Percentiles rank a stretch among this genome's conserved stretches.
phyloP scores from a whole-genome alignment of 306 rosid genomes.

The Cucurbita moschata region DNA sequence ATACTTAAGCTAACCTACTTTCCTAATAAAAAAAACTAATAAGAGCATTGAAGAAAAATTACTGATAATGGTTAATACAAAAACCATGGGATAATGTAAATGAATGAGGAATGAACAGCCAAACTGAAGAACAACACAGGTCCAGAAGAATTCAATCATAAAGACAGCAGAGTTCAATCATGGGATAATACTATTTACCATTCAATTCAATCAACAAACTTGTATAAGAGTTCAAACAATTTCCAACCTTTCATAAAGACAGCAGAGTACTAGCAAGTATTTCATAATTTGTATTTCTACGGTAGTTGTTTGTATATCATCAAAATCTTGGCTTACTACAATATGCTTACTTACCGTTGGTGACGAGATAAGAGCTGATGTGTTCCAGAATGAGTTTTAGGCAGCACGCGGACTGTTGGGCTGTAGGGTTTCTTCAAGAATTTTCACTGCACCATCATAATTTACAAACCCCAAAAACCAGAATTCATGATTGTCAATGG shows the following conservation, averaged over 20 bases:
- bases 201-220: conserved; percentile 3
- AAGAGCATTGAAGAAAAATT: too few species aligned
- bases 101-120: not conserved
- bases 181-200: not conserved
- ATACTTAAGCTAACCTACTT: not conserved
- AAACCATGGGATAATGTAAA: not conserved
- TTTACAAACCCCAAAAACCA: conserved; percentile 93
- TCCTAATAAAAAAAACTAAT: not conserved
- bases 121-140: not conserved
- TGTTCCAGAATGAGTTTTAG: not conserved
- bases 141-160: not conserved
- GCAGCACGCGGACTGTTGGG: not conserved
- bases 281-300: not conserved
- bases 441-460: conserved; percentile 47
- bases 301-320: not conserved
- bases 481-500: conserved; percentile 71
- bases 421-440: conserved; percentile 41
- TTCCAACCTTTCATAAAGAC: not conserved
- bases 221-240: not conserved
- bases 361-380: not conserved
- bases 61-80: not conserved
- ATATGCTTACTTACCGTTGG: not conserved
- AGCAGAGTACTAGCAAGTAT: not conserved
- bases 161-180: too few species aligned
- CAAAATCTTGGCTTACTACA: not conserved